These are phyloP conservation scores for Colletotrichum cordylinicola DNA, from an alignment of 2,329 filamentous ascomycete species.

Conservation along the genomic window DNA sequence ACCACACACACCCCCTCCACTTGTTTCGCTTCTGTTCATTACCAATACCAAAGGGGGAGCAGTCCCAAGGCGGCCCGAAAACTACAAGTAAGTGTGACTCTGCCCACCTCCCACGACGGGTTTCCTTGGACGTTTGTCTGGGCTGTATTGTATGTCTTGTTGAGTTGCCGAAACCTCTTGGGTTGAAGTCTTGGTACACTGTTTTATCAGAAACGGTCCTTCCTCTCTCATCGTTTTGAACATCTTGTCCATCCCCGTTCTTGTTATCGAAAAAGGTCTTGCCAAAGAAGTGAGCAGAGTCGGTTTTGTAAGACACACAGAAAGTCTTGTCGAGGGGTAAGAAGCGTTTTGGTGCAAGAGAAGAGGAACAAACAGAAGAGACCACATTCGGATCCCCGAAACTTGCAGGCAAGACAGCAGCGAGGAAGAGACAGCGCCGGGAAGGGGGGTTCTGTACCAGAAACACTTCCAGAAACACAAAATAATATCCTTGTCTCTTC, in stretches of 20 bases:
- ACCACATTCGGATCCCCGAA: not conserved
- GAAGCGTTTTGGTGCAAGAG: not conserved
- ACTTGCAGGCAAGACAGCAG: not conserved
- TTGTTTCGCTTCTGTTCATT: not conserved
- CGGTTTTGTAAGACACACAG: not conserved
- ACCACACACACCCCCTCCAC: not conserved
- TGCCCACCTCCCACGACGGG: not conserved
- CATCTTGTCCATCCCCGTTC: not conserved
- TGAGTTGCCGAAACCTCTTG: not conserved
- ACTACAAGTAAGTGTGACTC: constrained; percentile 7
- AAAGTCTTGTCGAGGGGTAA: not conserved
- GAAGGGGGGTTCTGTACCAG: not conserved
- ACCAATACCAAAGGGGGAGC: not conserved
- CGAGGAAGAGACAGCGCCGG: not conserved
- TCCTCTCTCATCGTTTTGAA: not conserved
- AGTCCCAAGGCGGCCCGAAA: not conserved
- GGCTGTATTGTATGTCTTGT: not conserved
- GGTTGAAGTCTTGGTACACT: no score
- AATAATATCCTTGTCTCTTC: not conserved
- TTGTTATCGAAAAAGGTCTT: not conserved
- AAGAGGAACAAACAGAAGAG: not conserved
- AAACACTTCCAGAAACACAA: not conserved
- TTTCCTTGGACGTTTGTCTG: not conserved
- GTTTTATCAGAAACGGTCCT: not conserved
- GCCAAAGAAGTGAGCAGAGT: not conserved